Percentiles rank a stretch among this genome's conserved stretches.
These are phyloP conservation scores for Saturnispora quitensis DNA, from an alignment of 805 yeast genomes.

Conservation along the genomic window DNA sequence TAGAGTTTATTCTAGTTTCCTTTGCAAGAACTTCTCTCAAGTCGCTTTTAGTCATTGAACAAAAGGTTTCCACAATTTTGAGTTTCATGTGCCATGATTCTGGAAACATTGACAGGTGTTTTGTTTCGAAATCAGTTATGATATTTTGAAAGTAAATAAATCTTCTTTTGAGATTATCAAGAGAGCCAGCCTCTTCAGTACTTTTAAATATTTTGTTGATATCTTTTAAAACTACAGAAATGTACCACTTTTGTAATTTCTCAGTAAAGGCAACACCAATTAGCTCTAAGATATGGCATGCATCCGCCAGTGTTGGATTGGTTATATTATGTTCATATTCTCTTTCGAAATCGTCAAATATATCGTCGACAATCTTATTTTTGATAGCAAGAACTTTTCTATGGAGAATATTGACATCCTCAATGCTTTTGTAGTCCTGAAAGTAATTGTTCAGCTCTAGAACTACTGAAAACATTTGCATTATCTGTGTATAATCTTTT, in stretches of 20 bases:
- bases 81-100: conserved; percentile 60
- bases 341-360: conserved; percentile 63
- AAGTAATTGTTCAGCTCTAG: conserved; percentile 64
- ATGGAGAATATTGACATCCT: conserved; percentile 62
- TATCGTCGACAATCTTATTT: conserved; percentile 53
- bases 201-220: conserved; percentile 65
- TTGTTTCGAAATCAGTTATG: conserved; percentile 45
- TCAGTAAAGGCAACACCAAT: conserved; percentile 49
- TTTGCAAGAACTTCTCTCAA: conserved; percentile 41
- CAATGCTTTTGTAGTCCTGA: conserved; percentile 73
- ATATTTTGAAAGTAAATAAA: conserved; percentile 74
- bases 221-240: conserved; percentile 60
- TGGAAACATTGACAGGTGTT: conserved; percentile 52
- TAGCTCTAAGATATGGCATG: conserved; percentile 63
- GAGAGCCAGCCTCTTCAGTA: conserved; percentile 87
- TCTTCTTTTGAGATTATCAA: conserved; percentile 78
- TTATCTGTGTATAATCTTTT: conserved; percentile 42
- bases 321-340: conserved; percentile 31
- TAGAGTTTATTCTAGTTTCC: conserved; percentile 27
- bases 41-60: conserved; percentile 61
- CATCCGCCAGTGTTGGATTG: conserved; percentile 39
- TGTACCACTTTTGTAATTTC: conserved; percentile 64
- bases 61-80: conserved; percentile 52
- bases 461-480: conserved; percentile 58
- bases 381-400: conserved; percentile 52